Percentiles rank a stretch among this genome's conserved stretches.
Conservation (phyloP, 1,139 yeast genomes). For the Saccharomyces hybrid region DNA sequence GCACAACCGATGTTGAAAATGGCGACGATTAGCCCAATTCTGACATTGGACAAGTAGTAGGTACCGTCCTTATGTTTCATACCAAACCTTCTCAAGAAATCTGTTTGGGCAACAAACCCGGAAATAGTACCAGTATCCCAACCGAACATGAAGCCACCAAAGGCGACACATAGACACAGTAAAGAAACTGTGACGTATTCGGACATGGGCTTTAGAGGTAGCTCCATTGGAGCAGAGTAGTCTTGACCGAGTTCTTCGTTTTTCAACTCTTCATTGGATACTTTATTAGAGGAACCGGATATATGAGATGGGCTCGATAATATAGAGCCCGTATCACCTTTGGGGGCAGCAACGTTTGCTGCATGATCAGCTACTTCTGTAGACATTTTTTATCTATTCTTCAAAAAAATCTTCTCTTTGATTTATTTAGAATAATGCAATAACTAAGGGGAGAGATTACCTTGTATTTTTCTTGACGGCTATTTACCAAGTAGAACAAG, state of each 20-base stretch:
- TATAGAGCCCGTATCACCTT: no score
- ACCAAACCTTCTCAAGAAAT: constrained; percentile 46
- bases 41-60: constrained; percentile 40
- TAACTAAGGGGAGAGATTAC: no score
- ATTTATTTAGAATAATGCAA: no score
- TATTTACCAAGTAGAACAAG: no score
- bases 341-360: no score
- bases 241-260: not conserved
- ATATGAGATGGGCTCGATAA: no score
- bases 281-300: not conserved
- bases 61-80: constrained; percentile 39
- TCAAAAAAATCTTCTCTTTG: no score
- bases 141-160: constrained; percentile 64
- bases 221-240: constrained; percentile 10
- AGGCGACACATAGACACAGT: constrained; percentile 43
- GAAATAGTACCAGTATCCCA: constrained; percentile 73
- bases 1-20: constrained; percentile 63
- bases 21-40: constrained; percentile 54
- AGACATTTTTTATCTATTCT: no score
- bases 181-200: constrained; percentile 34
- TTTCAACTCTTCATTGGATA: not conserved
- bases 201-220: constrained; percentile 37
- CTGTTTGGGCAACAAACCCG: constrained; percentile 65
- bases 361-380: no score
- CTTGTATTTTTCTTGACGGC: no score